phyloP scores from a whole-genome alignment of 495 filamentous ascomycete species.

The Aspergillus carlsbadensis region DNA sequence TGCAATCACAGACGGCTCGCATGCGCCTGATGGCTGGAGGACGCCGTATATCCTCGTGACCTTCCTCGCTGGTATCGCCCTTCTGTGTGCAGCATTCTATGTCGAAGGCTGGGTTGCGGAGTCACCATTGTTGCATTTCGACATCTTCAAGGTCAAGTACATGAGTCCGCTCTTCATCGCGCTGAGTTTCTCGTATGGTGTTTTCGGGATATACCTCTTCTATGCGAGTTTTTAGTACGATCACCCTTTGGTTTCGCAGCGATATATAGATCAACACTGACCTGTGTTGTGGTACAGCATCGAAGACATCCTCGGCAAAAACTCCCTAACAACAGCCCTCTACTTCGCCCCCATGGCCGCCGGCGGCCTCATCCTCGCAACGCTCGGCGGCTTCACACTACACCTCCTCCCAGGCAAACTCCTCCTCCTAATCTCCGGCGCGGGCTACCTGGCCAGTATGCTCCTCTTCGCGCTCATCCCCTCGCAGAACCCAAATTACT shows the following conservation, averaged over 20 bases:
- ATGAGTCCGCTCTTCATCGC: constrained; percentile 8
- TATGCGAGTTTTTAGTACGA: constrained; percentile 17
- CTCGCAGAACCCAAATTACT: constrained; percentile 13
- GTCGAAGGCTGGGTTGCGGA: constrained; percentile 11
- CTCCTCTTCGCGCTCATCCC: constrained; percentile 13
- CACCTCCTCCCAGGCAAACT: constrained; percentile 11
- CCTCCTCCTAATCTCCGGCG: constrained; percentile 3
- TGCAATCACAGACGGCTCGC: constrained; percentile 8
- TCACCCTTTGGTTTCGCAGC: neutral
- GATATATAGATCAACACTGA: no score
- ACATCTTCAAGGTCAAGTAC: constrained; percentile 15
- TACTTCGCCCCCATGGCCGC: constrained; percentile 17
- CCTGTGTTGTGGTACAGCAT: constrained; percentile 4
- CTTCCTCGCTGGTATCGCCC: constrained; percentile 2
- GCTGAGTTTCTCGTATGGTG: constrained; percentile 7
- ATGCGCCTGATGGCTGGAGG: constrained; percentile 11
- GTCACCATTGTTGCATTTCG: constrained; percentile 5
- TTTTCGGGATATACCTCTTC: constrained; percentile 15
- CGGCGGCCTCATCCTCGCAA: constrained; percentile 12
- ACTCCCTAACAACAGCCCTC: constrained; percentile 5
- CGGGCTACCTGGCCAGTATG: constrained; percentile 3
- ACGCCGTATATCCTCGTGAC: constrained; percentile 11
- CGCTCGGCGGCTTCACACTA: constrained; percentile 10
- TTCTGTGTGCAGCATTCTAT: constrained; percentile 9
- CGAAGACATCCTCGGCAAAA: constrained; percentile 7